Evolutionary conservation across 371 early-diverging fungal species (phyloP).

Genomic region (Globomyces sp.): DNA sequence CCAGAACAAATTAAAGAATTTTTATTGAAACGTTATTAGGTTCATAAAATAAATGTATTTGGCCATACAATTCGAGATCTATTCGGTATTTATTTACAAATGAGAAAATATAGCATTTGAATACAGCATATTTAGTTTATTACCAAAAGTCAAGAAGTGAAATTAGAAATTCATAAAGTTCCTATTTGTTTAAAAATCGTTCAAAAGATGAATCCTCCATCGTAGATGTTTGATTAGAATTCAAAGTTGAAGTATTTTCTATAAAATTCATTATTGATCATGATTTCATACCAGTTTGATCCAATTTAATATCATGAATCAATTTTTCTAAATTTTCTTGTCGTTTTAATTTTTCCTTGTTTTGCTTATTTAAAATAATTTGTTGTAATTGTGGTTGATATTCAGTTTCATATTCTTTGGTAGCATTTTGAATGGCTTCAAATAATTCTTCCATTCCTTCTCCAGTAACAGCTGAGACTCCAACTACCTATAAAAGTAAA

Average conservation of each 20-base stretch:
- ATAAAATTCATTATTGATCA: not conserved
- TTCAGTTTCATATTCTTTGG: conserved; percentile 78
- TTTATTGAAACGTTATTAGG: not conserved
- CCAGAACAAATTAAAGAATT: not conserved
- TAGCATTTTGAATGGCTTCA: conserved; percentile 77
- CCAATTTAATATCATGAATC: conserved; percentile 45
- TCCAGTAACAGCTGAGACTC: conserved; percentile 94
- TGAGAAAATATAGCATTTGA: no score
- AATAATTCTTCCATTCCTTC: conserved; percentile 93
- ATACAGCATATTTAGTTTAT: no score
- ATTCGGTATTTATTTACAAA: no score
- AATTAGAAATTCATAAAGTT: no score
- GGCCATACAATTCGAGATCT: no score
- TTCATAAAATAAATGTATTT: no score
- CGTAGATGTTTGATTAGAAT: not conserved
- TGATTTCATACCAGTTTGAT: not conserved
- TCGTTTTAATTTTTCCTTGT: conserved; percentile 38
- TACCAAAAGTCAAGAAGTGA: no score
- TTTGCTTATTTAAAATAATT: conserved; percentile 61
- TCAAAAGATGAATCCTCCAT: not conserved
- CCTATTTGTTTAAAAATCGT: not conserved
- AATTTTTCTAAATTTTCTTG: conserved; percentile 43
- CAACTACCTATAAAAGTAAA: conserved; percentile 73
- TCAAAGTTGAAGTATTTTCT: no score
- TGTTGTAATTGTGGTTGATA: conserved; percentile 78